Percentiles rank a stretch among this genome's conserved stretches.
phyloP scores from a whole-genome alignment of 2,329 filamentous ascomycete species.

The Alternaria triticina region DNA sequence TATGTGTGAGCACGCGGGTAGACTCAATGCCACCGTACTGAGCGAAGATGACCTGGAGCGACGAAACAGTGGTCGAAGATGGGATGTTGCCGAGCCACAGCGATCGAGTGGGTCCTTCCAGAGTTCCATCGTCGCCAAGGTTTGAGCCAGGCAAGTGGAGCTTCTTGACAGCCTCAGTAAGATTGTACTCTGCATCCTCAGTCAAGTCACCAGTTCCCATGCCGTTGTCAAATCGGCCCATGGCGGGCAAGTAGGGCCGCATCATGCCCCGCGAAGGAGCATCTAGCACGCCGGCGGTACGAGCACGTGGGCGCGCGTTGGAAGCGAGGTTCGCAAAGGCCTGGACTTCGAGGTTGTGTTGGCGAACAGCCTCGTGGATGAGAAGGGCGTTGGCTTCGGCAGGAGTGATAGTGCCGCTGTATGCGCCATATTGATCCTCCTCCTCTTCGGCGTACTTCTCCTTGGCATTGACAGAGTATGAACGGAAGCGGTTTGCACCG shows the following conservation, averaged over 20 bases:
- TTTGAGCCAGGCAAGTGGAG: constrained; percentile 67
- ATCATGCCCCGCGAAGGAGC: constrained; percentile 69
- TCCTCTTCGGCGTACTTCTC: constrained; percentile 95
- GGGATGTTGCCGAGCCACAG: constrained; percentile 98
- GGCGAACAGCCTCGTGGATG: constrained; percentile 77
- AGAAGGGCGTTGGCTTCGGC: constrained; percentile 65
- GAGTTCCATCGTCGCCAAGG: constrained; percentile 74
- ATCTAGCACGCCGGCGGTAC: constrained; percentile 91
- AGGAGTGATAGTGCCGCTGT: constrained; percentile 67
- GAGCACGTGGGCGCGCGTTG: constrained; percentile 81
- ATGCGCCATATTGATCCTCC: constrained; percentile 71
- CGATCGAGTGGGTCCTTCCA: constrained; percentile 90
- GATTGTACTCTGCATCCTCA: constrained; percentile 78
- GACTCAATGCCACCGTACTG: constrained; percentile 91
- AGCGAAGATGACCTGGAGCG: constrained; percentile 92
- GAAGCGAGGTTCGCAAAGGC: constrained; percentile 87
- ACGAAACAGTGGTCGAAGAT: constrained; percentile 94
- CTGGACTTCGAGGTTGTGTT: constrained; percentile 92
- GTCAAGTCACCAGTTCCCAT: constrained; percentile 77
- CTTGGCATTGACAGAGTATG: constrained; percentile 98
- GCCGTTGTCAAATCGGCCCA: constrained; percentile 63
- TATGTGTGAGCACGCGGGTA: constrained; percentile 92
- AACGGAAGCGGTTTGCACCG: constrained; percentile 84
- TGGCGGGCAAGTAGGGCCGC: constrained; percentile 74
- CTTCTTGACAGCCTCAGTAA: constrained; percentile 81